Evolutionary conservation across 257 asterid species (phyloP).

Genomic region (Capsicum rhomboideum): DNA sequence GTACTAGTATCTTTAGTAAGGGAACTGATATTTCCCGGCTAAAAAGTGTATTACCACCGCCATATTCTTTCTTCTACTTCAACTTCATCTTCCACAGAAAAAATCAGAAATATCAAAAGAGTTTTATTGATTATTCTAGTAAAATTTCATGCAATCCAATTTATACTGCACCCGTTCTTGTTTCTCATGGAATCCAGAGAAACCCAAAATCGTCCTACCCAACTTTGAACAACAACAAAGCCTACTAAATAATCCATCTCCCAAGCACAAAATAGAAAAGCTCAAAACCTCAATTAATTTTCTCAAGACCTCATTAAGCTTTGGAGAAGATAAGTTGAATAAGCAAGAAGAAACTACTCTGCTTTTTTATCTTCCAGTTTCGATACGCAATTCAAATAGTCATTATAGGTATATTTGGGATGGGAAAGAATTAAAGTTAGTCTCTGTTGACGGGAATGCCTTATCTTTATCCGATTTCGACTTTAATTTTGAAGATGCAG

Average conservation of each 20-base stretch:
- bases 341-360: constrained; percentile 14
- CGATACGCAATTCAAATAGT: constrained; percentile 36
- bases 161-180: not conserved
- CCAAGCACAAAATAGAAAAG: constrained; percentile 17
- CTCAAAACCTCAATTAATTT: constrained; percentile 48
- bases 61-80: not conserved
- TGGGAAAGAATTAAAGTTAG: constrained; percentile 48
- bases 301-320: constrained; percentile 22
- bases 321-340: constrained; percentile 19
- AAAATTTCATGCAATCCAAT: constrained; percentile 2
- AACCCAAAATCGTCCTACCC: constrained; percentile 13
- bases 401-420: constrained; percentile 69
- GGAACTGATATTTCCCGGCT: not conserved
- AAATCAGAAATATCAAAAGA: not conserved
- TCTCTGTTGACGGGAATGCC: constrained; percentile 42
- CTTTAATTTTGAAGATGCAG: constrained; percentile 40
- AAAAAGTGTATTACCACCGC: not conserved
- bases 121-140: not conserved
- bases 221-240: constrained; percentile 16
- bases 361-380: constrained; percentile 41
- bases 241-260: constrained; percentile 5
- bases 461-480: constrained; percentile 35
- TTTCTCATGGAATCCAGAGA: constrained; percentile 15
- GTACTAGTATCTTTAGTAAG: not conserved
- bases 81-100: not conserved